Conservation (phyloP, 768 basidiomycete species). For the Russula sp. region DNA sequence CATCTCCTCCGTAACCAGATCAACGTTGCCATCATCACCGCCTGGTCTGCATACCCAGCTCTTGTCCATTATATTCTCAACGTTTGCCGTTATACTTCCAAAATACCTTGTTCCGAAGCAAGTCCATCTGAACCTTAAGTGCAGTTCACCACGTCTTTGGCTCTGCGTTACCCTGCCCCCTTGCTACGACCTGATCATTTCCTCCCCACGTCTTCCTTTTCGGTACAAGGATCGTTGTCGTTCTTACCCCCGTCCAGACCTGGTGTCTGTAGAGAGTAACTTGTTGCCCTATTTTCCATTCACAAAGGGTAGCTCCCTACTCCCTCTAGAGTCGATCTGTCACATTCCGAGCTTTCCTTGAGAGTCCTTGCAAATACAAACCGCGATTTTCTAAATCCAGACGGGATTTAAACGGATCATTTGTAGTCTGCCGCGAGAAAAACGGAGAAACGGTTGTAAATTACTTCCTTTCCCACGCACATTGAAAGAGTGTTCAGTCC, state of each 20-base stretch:
- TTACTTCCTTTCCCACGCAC: no score
- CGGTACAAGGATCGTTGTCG: neutral
- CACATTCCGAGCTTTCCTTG: neutral
- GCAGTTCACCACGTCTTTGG: neutral
- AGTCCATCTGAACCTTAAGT: neutral
- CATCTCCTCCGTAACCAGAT: neutral
- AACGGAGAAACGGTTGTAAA: no score
- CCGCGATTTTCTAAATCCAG: no score
- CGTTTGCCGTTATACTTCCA: neutral
- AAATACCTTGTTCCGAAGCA: conserved; percentile 3
- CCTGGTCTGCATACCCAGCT: neutral
- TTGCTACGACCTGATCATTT: neutral
- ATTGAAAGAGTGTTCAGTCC: no score
- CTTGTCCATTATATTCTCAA: neutral
- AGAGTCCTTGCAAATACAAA: neutral
- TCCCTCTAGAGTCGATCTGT: neutral
- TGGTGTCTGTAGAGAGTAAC: no score
- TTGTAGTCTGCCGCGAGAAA: no score
- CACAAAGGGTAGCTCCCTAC: neutral
- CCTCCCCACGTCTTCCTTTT: neutral
- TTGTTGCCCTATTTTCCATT: neutral
- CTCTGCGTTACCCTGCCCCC: neutral
- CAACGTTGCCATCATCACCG: neutral
- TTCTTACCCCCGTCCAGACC: neutral
- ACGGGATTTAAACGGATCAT: no score